These are phyloP conservation scores for Aspergillus sp. DNA, from an alignment of 2,329 filamentous ascomycete genomes.

Conservation along the genomic window DNA sequence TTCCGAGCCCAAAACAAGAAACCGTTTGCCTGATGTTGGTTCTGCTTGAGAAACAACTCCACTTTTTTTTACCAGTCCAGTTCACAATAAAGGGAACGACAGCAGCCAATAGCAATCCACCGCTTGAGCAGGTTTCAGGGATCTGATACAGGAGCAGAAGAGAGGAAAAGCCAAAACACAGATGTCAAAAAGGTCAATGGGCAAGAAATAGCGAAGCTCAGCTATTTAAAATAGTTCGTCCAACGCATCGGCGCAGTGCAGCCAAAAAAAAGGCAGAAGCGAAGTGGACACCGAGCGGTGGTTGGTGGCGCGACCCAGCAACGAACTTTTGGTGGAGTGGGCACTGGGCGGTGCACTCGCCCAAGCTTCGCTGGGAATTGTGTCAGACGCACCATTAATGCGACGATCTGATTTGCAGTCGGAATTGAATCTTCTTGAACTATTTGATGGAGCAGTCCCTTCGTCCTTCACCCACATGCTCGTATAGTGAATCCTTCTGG, in stretches of 20 bases:
- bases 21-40: not conserved
- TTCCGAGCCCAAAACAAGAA: not conserved
- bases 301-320: slow-evolving; percentile 2
- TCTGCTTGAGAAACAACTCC: slow-evolving; percentile 1
- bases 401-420: not conserved
- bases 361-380: not conserved
- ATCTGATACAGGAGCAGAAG: not conserved
- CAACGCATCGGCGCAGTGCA: not conserved
- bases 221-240: slow-evolving; percentile 7
- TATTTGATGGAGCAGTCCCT: not conserved
- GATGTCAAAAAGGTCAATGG: not conserved
- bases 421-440: not conserved
- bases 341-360: not conserved
- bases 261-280: not conserved
- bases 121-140: not conserved
- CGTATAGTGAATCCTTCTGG: not conserved
- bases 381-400: not conserved
- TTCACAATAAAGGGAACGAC: not conserved
- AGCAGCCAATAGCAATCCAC: not conserved
- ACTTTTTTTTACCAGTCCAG: not conserved
- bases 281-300: not conserved
- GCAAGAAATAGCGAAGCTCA: not conserved
- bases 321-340: not conserved
- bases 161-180: not conserved
- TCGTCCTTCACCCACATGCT: not conserved